These are phyloP conservation scores for Ettlia oleoabundans DNA, from an alignment of 139 green algal genomes.

Conservation along the genomic window DNA sequence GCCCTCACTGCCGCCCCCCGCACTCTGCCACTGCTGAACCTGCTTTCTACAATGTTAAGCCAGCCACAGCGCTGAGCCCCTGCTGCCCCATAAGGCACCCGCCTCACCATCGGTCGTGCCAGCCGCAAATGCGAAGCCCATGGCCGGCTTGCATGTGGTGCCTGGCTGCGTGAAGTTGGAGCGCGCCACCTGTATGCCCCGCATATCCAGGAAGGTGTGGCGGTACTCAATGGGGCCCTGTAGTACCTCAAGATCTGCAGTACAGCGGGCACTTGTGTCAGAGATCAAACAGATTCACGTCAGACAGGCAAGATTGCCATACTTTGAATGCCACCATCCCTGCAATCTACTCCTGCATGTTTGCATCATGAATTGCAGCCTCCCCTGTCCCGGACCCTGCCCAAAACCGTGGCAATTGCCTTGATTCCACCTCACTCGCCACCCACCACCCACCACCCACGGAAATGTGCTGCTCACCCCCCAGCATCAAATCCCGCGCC, in stretches of 20 bases:
- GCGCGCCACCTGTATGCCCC: constrained; percentile 52
- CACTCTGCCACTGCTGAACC: no score
- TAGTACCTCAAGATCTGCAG: constrained; percentile 29
- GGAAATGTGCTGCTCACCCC: neutral
- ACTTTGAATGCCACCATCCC: neutral
- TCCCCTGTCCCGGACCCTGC: no score
- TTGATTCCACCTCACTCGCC: no score
- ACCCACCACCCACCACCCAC: no score
- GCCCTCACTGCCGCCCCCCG: no score
- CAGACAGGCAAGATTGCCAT: neutral
- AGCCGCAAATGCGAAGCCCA: constrained; percentile 89
- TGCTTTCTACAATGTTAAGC: no score
- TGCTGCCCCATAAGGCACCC: neutral
- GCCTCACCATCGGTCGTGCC: constrained; percentile 83
- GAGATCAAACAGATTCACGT: no score
- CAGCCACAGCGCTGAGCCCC: neutral
- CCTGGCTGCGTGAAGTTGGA: constrained; percentile 51
- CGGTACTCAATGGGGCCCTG: constrained; percentile 68
- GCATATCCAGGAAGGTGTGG: constrained; percentile 80
- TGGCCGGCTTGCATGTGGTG: constrained; percentile 75
- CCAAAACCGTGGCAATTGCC: no score
- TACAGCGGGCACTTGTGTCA: no score
- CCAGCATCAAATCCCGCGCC: constrained; percentile 54
- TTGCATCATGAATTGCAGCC: no score
- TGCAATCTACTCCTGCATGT: no score